Evolutionary conservation across 768 basidiomycete species (phyloP).

Genomic region (Collybia nuda): DNA sequence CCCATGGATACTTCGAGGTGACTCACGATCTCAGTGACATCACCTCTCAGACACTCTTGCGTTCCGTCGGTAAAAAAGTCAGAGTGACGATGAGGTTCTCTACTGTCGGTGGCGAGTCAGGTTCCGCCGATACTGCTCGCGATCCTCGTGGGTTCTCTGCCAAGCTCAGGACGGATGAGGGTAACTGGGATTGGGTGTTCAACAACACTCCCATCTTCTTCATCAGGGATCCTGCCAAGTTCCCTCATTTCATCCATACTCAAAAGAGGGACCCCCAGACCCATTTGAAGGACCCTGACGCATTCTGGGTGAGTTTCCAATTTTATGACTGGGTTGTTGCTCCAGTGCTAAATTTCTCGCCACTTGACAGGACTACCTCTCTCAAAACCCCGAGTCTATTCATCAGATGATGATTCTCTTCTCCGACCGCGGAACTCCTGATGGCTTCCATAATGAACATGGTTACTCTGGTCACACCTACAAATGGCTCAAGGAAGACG

Average conservation of each 20-base stretch:
- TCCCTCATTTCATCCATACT: conserved; percentile 94
- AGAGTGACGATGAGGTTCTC: conserved; percentile 86
- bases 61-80: conserved; percentile 64
- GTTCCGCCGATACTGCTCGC: conserved; percentile 89
- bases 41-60: conserved; percentile 70
- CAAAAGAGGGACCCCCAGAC: conserved; percentile 92
- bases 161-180: conserved; percentile 88
- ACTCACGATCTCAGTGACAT: conserved; percentile 85
- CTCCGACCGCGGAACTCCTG: conserved; percentile 94
- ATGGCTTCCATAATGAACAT: conserved; percentile 84
- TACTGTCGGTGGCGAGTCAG: conserved; percentile 87
- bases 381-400: conserved; percentile 85
- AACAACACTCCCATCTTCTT: conserved; percentile 94
- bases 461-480: conserved; percentile 94
- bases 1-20: conserved; percentile 91
- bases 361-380: conserved; percentile 72
- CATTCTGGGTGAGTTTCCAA: conserved; percentile 65
- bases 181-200: conserved; percentile 91
- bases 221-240: conserved; percentile 84
- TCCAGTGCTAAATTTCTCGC: conserved; percentile 18
- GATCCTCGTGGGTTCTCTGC: conserved; percentile 93
- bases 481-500: conserved; percentile 85
- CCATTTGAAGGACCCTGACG: conserved; percentile 84
- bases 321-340: background rate
- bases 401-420: conserved; percentile 90